Evolutionary conservation across 2,329 filamentous ascomycete genomes (phyloP), one percentile per base, ranked within the genome.

Genomic region (Thelonectria olida): DNA sequence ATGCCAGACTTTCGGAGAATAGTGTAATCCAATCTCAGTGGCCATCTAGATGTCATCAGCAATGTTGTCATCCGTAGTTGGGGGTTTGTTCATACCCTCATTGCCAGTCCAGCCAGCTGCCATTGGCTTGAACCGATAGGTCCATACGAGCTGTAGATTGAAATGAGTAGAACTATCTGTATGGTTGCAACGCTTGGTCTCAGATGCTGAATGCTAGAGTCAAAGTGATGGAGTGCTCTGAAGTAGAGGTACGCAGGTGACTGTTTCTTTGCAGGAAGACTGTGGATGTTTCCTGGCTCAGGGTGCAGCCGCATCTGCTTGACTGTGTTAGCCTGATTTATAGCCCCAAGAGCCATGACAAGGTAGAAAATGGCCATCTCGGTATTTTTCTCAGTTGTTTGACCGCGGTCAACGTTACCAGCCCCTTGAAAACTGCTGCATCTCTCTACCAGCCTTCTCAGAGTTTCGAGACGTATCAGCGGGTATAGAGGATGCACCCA

Each of bases 131-230:
- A 58, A n/a, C 51, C 54, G 20, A 47, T 28, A 7, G 60, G 49
- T 5, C 50, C 28, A 38, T 54, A 62, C 1, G 55, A 62, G 17
- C 60, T 54, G 15, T 62, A 58, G 4, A 62, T 59, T 5, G 39
- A 62, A 19, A 59, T 47, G 3, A 62, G 25, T 0, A 62, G 19
- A 10, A 55, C 8, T 8, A 48, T 49, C 27, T 49, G 53, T 10
- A 55, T 48, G 1, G 44, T 13, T 1, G 31, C 15, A 22, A 55
- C 8, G 15, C 31, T 48, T 2, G 53, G 31, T 4, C 28, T 48
- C 1, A 55, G 10, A 9, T 10, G 13, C 5, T 39, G 52, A 7
- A 17, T 23, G n/a, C 36, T 47, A 2, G 27, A 17, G 20, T 38
- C n/a, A 38, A 47, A 19, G 27, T 20, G 36, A 5, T 15, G 13